Evolutionary conservation across 75 land plant genomes (phyloP).

Genomic region (Isoetes taiwanensis): DNA sequence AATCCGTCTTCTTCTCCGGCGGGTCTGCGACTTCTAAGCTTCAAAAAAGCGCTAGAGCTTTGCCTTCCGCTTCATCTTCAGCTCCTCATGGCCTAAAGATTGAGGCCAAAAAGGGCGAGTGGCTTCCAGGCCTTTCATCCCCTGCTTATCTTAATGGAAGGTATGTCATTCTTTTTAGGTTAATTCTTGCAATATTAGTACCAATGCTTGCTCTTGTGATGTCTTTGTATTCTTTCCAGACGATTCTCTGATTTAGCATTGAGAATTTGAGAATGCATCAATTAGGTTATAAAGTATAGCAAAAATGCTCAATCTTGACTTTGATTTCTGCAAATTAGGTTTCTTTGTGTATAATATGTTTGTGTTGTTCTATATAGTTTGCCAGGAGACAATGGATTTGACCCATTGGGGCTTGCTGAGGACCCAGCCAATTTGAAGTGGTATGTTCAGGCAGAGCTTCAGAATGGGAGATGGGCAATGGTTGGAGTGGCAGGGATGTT

Average conservation of each 20-base stretch:
- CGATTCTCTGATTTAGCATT: too few relatives aligned
- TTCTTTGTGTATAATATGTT: too few relatives aligned
- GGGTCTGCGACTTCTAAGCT: neutral
- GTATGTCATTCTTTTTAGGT: too few relatives aligned
- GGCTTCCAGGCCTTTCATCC: slow-evolving; percentile 80
- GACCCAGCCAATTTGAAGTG: slow-evolving; percentile 82
- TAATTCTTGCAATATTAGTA: neutral
- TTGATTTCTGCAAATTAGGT: too few relatives aligned
- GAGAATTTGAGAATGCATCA: too few relatives aligned
- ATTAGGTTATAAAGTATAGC: too few relatives aligned
- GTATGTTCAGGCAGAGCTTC: slow-evolving; percentile 88
- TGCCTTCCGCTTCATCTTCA: neutral
- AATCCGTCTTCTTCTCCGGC: neutral
- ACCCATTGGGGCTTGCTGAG: slow-evolving; percentile 81
- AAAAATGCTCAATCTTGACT: too few relatives aligned
- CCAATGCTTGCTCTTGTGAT: neutral
- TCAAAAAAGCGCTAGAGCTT: neutral
- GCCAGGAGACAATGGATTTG: slow-evolving; percentile 95
- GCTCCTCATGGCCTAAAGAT: slow-evolving; percentile 15
- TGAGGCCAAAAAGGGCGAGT: slow-evolving; percentile 75
- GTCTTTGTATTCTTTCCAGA: neutral
- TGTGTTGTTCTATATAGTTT: slow-evolving; percentile 24
- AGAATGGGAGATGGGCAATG: slow-evolving; percentile 88
- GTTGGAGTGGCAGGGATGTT: slow-evolving; percentile 85
- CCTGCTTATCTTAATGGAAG: slow-evolving; percentile 78